Conservation (phyloP, 1,284 basidiomycete species). For the Ustilago tritici region DNA sequence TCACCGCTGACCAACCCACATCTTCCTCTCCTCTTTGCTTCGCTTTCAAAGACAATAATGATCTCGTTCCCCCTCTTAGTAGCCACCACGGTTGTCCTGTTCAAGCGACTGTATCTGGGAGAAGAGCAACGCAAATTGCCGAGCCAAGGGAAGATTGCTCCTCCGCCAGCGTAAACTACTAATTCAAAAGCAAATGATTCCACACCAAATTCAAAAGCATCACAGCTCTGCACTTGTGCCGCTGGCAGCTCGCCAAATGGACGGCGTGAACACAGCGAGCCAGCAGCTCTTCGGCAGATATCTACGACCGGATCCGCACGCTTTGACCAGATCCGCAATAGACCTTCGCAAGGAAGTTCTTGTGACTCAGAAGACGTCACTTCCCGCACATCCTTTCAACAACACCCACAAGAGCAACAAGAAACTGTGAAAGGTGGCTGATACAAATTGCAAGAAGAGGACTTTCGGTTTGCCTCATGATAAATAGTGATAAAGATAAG, state of each 20-base stretch:
- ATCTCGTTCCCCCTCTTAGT: conserved; percentile 48
- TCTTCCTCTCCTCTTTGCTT: not conserved
- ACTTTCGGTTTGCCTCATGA: too few relatives aligned
- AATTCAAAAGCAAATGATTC: not conserved
- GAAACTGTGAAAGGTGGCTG: not conserved
- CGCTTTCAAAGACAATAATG: conserved; percentile 42
- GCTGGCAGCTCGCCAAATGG: too few relatives aligned
- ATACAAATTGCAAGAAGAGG: not conserved
- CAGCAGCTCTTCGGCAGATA: too few relatives aligned
- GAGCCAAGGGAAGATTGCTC: conserved; percentile 35
- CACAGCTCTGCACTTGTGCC: too few relatives aligned
- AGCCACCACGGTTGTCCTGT: conserved; percentile 54
- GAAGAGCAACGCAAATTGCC: conserved; percentile 60
- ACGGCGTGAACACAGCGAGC: too few relatives aligned
- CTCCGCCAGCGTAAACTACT: conserved; percentile 29
- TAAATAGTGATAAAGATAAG: not conserved
- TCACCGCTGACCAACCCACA: not conserved
- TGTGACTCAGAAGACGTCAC: too few relatives aligned
- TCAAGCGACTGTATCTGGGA: conserved; percentile 63
- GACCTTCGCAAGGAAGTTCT: too few relatives aligned
- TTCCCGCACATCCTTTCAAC: too few relatives aligned
- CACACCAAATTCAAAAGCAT: too few relatives aligned
- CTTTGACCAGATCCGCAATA: too few relatives aligned
- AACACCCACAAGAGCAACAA: not conserved
- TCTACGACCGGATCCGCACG: too few relatives aligned